Evolutionary conservation across 805 yeast genomes (phyloP).

Genomic region (Kazachstania kunashirensis): DNA sequence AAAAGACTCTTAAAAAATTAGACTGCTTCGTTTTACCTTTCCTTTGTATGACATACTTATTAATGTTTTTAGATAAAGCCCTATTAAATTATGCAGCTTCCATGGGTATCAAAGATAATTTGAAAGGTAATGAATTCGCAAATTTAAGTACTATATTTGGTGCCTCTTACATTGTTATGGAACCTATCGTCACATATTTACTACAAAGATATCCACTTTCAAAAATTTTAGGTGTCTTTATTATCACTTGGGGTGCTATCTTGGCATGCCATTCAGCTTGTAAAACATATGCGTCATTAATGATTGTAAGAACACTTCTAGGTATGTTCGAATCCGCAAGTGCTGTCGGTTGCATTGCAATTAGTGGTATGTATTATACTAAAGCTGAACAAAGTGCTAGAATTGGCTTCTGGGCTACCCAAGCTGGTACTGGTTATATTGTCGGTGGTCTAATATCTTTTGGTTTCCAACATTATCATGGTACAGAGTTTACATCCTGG

Average conservation of each 20-base stretch:
- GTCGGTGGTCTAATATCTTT: conserved; percentile 40
- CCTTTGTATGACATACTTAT: conserved; percentile 43
- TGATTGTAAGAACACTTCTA: conserved; percentile 44
- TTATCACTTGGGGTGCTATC: conserved; percentile 46
- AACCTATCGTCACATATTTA: conserved; percentile 39
- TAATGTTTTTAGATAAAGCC: conserved; percentile 53
- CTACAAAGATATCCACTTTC: conserved; percentile 47
- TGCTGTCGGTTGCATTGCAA: conserved; percentile 46
- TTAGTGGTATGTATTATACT: conserved; percentile 56
- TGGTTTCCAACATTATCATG: conserved; percentile 44
- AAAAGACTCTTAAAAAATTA: conserved; percentile 30
- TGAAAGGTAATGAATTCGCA: conserved; percentile 41
- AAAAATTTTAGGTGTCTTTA: conserved; percentile 39
- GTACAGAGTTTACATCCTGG: conserved; percentile 42
- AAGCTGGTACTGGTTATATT: conserved; percentile 43
- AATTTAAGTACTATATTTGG: conserved; percentile 45
- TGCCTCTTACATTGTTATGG: conserved; percentile 45
- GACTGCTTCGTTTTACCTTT: conserved; percentile 41
- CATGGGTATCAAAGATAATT: conserved; percentile 48
- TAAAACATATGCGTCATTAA: conserved; percentile 41
- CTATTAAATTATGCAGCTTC: conserved; percentile 52
- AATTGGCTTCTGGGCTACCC: conserved; percentile 49
- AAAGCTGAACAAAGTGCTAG: conserved; percentile 42
- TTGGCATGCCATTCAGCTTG: conserved; percentile 46
- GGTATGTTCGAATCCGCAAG: conserved; percentile 48